A percentile compares a stretch with the other conserved stretches of the same genome.
These are phyloP conservation scores for Morella rubra DNA, from an alignment of 306 rosid genomes.

Conservation along the genomic window DNA sequence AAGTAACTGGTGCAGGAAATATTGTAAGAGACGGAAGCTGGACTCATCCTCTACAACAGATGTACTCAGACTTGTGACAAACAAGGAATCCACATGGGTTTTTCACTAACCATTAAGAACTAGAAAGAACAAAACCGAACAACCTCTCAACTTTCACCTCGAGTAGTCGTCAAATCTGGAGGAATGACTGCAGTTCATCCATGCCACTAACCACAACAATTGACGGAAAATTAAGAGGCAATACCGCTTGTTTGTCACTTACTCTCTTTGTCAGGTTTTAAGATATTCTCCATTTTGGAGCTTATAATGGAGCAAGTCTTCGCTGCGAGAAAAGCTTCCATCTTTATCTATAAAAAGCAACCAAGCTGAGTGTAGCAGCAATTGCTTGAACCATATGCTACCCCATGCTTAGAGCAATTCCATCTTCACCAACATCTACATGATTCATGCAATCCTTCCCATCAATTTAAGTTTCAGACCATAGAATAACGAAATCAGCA, in stretches of 20 bases:
- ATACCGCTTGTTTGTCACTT: slow-evolving; percentile 14
- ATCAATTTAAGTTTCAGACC: background rate
- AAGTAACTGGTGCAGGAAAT: background rate
- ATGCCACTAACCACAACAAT: slow-evolving; percentile 5
- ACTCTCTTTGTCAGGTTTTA: slow-evolving; percentile 41
- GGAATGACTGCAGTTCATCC: background rate
- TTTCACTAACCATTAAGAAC: background rate
- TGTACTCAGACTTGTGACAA: background rate
- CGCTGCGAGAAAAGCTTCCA: slow-evolving; percentile 48
- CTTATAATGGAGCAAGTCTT: slow-evolving; percentile 40
- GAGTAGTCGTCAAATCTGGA: background rate
- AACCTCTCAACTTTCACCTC: background rate
- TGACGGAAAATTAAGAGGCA: background rate
- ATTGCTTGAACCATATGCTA: slow-evolving; percentile 27
- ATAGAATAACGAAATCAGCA: background rate
- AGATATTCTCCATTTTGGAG: slow-evolving; percentile 28
- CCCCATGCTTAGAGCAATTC: slow-evolving; percentile 16
- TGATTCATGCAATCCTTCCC: background rate
- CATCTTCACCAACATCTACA: slow-evolving; percentile 20
- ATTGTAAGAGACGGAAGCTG: background rate
- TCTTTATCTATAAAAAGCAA: slow-evolving; percentile 31
- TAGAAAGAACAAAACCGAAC: background rate
- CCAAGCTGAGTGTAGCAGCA: slow-evolving; percentile 17
- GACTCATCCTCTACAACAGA: background rate
- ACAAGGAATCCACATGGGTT: background rate